phyloP scores from a whole-genome alignment of 1,139 yeast genomes.

The Candida sanyaensis region DNA sequence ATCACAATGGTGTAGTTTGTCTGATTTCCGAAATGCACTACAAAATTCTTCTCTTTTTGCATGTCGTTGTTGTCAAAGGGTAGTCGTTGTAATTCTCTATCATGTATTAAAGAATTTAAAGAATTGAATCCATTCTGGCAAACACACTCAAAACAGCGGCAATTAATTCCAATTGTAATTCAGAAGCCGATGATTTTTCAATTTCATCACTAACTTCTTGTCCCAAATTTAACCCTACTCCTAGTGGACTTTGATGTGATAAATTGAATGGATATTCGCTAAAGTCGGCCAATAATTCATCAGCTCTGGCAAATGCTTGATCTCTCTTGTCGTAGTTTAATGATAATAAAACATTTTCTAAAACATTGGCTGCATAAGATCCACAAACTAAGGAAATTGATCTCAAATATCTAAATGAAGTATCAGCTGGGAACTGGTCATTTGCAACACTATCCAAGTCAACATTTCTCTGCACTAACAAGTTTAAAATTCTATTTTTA shows the following conservation, averaged over 20 bases:
- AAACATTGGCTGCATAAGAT: slow-evolving; percentile 92
- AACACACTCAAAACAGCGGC: slow-evolving; percentile 80
- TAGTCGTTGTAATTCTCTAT: too few species aligned
- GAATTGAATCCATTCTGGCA: slow-evolving; percentile 59
- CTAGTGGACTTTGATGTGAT: slow-evolving; percentile 57
- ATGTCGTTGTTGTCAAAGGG: too few species aligned
- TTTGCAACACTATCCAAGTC: slow-evolving; percentile 51
- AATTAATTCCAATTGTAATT: slow-evolving; percentile 79
- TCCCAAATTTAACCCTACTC: slow-evolving; percentile 76
- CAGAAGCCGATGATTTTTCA: slow-evolving; percentile 54
- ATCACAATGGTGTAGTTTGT: background rate
- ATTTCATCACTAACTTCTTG: slow-evolving; percentile 70
- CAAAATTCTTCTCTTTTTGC: background rate
- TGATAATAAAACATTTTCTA: slow-evolving; percentile 82
- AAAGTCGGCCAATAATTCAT: slow-evolving; percentile 79
- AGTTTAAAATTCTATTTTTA: slow-evolving; percentile 67
- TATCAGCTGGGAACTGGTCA: slow-evolving; percentile 67
- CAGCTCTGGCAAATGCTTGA: slow-evolving; percentile 90
- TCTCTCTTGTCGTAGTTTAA: slow-evolving; percentile 89
- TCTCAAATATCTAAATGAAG: slow-evolving; percentile 73
- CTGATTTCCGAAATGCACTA: background rate
- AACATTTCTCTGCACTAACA: slow-evolving; percentile 71
- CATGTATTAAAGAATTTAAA: slow-evolving; percentile 19
- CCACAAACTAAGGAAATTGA: slow-evolving; percentile 84
- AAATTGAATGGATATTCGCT: slow-evolving; percentile 83